Percentiles rank a stretch among this genome's conserved stretches.
Conservation (phyloP, 1,139 yeast genomes). For the Lodderomyces jiufengensis region DNA sequence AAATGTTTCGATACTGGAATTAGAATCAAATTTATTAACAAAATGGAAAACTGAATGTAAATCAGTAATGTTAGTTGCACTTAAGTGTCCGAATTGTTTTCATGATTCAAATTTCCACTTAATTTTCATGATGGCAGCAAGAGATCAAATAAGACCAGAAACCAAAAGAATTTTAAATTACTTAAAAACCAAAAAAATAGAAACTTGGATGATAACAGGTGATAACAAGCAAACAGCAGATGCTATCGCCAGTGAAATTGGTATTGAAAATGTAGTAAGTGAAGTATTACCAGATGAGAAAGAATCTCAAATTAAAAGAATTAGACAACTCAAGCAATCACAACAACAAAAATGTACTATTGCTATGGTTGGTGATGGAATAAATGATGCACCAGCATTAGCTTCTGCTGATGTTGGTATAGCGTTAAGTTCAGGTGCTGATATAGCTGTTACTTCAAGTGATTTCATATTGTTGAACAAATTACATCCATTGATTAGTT, state of each 20-base stretch:
- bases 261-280: conserved; percentile 62
- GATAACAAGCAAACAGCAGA: conserved; percentile 66
- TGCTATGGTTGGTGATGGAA: conserved; percentile 66
- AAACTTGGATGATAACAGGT: conserved; percentile 72
- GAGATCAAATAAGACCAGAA: conserved; percentile 66
- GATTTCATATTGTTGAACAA: conserved; percentile 53
- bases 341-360: conserved; percentile 23
- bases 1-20: conserved; percentile 24
- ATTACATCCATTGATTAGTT: conserved; percentile 43
- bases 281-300: conserved; percentile 75
- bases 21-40: conserved; percentile 28
- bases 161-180: conserved; percentile 48
- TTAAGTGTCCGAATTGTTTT: conserved; percentile 27
- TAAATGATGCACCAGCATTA: conserved; percentile 62
- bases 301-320: conserved; percentile 53
- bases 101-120: conserved; percentile 33
- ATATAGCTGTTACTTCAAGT: conserved; percentile 54
- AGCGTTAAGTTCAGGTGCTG: conserved; percentile 58
- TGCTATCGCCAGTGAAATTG: conserved; percentile 63
- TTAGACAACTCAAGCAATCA: conserved; percentile 37
- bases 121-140: conserved; percentile 50
- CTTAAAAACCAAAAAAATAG: conserved; percentile 44
- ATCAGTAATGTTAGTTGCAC: conserved; percentile 57
- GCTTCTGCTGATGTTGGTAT: conserved; percentile 59
- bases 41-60: conserved; percentile 64